Percentiles rank a stretch among this genome's conserved stretches.
Conservation (phyloP, 2,329 filamentous ascomycete species). For the Massarina eburnea region DNA sequence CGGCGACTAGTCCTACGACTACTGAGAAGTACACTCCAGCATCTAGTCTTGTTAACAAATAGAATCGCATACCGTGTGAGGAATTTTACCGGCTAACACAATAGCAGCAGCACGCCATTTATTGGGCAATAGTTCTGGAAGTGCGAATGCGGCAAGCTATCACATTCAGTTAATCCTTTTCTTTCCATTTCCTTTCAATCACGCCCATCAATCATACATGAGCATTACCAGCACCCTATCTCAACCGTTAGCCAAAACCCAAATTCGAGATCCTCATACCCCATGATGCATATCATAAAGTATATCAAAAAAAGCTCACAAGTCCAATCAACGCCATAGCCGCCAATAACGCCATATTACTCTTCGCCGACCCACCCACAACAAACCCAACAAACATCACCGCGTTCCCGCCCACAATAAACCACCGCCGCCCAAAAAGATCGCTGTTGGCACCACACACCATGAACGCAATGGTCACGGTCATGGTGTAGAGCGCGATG, state of each 20-base stretch:
- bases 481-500: conserved; percentile 44
- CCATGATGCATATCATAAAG: not conserved
- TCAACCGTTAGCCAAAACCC: too few species aligned
- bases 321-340: conserved; percentile 49
- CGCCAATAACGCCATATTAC: conserved; percentile 43
- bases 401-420: conserved; percentile 48
- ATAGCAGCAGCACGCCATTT: conserved; percentile 43
- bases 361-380: conserved; percentile 44
- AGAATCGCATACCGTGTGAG: not conserved
- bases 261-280: not conserved
- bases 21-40: conserved; percentile 48
- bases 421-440: conserved; percentile 53
- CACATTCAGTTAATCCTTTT: too few species aligned
- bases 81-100: conserved; percentile 14
- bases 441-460: conserved; percentile 46
- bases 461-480: conserved; percentile 47
- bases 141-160: conserved; percentile 47
- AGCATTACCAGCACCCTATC: conserved; percentile 20
- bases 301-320: conserved; percentile 23
- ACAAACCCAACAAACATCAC: conserved; percentile 44
- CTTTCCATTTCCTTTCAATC: not conserved
- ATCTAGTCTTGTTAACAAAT: conserved; percentile 46
- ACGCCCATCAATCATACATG: conserved; percentile 15
- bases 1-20: conserved; percentile 50
- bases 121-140: conserved; percentile 53